Conservation (phyloP, 345 rosid species). For the Moricandia moricandioides region DNA sequence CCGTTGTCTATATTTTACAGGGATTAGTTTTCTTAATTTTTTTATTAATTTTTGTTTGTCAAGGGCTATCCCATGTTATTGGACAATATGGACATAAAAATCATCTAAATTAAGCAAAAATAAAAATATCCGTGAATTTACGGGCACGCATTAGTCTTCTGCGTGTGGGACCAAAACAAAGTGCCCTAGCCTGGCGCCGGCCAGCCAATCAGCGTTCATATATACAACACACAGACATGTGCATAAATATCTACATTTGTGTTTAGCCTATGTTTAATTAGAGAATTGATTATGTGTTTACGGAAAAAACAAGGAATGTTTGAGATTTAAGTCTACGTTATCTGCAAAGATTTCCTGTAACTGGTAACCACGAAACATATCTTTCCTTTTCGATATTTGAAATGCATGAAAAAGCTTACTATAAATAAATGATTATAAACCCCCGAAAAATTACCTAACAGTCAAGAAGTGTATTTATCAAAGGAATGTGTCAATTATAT, state of each 20-base stretch:
- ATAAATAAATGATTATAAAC: not conserved
- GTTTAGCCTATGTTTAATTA: not conserved
- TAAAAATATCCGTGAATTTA: slow-evolving; percentile 3
- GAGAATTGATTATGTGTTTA: not conserved
- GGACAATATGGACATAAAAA: slow-evolving; percentile 26
- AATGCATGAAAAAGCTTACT: not conserved
- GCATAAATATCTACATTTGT: not conserved
- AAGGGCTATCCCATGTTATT: slow-evolving; percentile 37
- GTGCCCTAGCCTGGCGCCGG: slow-evolving; percentile 37
- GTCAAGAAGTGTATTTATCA: not conserved
- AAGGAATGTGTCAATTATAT: not conserved
- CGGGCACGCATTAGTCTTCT: slow-evolving; percentile 11
- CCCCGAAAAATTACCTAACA: not conserved
- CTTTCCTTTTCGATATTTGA: not conserved
- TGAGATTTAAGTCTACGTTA: not conserved
- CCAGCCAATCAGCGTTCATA: slow-evolving; percentile 35
- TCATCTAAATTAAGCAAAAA: not conserved
- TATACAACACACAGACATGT: slow-evolving; percentile 8
- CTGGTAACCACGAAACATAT: not conserved
- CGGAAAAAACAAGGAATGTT: not conserved
- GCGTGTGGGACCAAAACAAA: slow-evolving; percentile 22
- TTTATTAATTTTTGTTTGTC: not conserved
- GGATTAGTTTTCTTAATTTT: not conserved
- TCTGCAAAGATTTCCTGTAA: not conserved
- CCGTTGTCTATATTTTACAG: not conserved